Base-by-base conservation (phyloP, 768 basidiomycete genomes). In the Tricholoma hemisulphureum region DNA sequence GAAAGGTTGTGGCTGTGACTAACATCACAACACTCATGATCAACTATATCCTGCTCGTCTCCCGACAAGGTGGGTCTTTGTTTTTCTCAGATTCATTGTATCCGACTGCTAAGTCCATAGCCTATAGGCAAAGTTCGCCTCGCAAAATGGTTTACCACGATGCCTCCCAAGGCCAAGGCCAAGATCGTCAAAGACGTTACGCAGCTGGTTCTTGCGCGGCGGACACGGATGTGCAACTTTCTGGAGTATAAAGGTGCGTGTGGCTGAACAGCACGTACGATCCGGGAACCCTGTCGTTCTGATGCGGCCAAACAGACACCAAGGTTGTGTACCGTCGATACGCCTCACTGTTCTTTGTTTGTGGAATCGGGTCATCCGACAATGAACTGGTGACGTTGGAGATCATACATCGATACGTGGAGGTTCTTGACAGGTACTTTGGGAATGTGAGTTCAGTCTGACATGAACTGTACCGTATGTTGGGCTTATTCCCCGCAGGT, bases 151-250 rank as follows among this genome's bases (percentile, higher is more conserved):
- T 99, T 96, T 72, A 87, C 88, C 23, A 98, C 97, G 4, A 87
- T 97, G 80, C 81, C 91, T 24, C 86, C 92, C 18, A 96, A 97
- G 72, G 79, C 80, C 51, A 97, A 96, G 77, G 86, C 85, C 54
- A 98, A 98, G 85, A 98, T 98, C 69, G 91, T 98, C 65, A 98
- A 98, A 79, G 97, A 99, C 73, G 95, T 98, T 18, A 99, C 97
- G 0, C 96, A 98, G 75, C 83, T 98, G 52, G 97, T 99, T 37
- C 82, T 98, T 46, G 95, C 95, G 46, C 84, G 97, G 48, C 83
- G 97, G 61, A 96, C 97, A 56, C 83, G 94, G 62, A 98, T 97
- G 95, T 98, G 95, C 73, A 99, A 99, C 75, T 94, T 99, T 69
- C 75, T 99, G 54, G 97, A 99, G 73, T 98, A 98, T 82, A 98